Conservation (phyloP, 2,329 filamentous ascomycete genomes). For the Fusarium sp. region DNA sequence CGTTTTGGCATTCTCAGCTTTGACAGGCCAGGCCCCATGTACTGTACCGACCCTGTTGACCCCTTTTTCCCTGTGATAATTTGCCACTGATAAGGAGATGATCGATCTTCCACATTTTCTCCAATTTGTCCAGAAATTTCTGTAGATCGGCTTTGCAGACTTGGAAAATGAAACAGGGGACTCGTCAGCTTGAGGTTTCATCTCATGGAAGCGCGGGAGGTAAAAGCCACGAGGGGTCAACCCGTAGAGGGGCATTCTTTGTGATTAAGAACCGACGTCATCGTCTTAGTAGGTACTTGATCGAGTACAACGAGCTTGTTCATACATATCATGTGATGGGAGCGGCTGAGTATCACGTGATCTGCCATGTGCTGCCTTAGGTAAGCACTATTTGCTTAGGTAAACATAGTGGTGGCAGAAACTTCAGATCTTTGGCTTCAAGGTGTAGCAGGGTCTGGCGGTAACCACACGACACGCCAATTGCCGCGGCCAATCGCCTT, state of each 20-base stretch:
- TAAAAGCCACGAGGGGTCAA: conserved; percentile 38
- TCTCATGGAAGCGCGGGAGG: conserved; percentile 24
- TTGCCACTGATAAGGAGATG: conserved; percentile 42
- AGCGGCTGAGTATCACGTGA: conserved; percentile 24
- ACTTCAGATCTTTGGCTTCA: conserved; percentile 46
- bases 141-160: conserved; percentile 37
- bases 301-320: too few species aligned
- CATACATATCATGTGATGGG: too few species aligned
- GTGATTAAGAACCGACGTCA: conserved; percentile 38
- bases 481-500: conserved; percentile 44
- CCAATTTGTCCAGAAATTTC: conserved; percentile 28
- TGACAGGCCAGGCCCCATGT: conserved; percentile 24
- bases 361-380: accelerated
- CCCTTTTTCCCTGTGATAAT: conserved; percentile 39
- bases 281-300: conserved; percentile 28
- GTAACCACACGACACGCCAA: conserved; percentile 42
- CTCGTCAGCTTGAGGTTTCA: conserved; percentile 45
- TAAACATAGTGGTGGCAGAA: conserved; percentile 42
- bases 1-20: conserved; percentile 19
- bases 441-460: conserved; percentile 32
- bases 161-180: conserved; percentile 46
- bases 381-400: conserved; percentile 24
- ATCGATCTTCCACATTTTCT: conserved; percentile 18
- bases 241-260: conserved; percentile 31
- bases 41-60: conserved; percentile 26